These are phyloP conservation scores for Cucumis melo DNA, from an alignment of 306 rosid genomes.

Conservation along the genomic window DNA sequence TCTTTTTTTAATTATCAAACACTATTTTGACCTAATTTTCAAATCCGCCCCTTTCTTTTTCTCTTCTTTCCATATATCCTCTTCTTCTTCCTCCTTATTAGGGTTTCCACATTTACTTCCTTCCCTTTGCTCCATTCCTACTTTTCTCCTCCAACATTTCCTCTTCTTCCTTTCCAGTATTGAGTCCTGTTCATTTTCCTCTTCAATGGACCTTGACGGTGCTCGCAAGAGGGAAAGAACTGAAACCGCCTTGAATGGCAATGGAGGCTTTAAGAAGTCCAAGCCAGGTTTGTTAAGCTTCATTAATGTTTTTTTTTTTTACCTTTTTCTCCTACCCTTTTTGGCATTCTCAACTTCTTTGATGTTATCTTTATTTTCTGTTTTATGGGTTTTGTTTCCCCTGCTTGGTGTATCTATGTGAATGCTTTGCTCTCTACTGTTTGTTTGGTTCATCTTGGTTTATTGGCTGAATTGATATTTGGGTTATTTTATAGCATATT, in stretches of 20 bases:
- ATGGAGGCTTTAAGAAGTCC: constrained; percentile 58
- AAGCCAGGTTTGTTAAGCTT: constrained; percentile 36
- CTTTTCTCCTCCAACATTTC: not conserved
- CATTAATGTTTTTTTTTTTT: not conserved
- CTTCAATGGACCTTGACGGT: constrained; percentile 35
- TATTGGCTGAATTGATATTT: not conserved
- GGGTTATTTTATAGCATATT: not conserved
- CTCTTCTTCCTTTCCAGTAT: not conserved
- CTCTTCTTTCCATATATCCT: not conserved
- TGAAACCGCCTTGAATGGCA: constrained; percentile 51
- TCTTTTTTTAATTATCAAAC: not conserved
- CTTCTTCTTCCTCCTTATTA: not conserved
- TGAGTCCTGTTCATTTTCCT: not conserved
- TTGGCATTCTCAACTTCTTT: not conserved
- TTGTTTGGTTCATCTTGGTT: not conserved
- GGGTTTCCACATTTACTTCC: not conserved
- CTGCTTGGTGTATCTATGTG: not conserved
- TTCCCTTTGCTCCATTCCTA: not conserved
- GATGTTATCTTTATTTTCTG: not conserved
- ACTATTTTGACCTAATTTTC: constrained; percentile 3
- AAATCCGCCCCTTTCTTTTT: not conserved
- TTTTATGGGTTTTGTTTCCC: not conserved
- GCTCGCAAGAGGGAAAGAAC: constrained; percentile 56
- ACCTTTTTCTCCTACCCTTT: not conserved
- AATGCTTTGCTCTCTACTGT: not conserved